Evolutionary conservation across 2,329 filamentous ascomycete genomes (phyloP).

Genomic region (Fusarium clavum): DNA sequence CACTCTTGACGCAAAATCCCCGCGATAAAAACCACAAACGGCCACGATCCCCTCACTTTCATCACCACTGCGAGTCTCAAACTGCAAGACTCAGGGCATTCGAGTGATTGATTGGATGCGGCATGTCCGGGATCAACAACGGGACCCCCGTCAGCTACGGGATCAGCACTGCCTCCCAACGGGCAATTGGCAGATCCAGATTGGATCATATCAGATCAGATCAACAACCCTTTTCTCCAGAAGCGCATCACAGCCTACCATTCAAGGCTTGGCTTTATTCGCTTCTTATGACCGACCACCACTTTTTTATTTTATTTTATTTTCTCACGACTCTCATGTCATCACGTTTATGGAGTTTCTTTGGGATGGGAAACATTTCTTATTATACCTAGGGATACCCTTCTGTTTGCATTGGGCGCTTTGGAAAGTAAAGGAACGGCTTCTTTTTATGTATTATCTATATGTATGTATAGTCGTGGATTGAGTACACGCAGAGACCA

Average conservation of each 20-base stretch:
- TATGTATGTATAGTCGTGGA: conserved; percentile 19
- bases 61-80: conserved; percentile 2
- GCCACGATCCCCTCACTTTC: neutral
- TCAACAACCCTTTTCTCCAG: conserved; percentile 5
- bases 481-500: conserved; percentile 32
- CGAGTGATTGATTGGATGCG: conserved; percentile 40
- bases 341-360: conserved; percentile 28
- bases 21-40: conserved; percentile 7
- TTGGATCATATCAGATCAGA: conserved; percentile 9
- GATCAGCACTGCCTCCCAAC: conserved; percentile 39
- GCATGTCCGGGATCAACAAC: conserved; percentile 38
- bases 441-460: conserved; percentile 1
- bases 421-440: conserved; percentile 14
- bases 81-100: conserved; percentile 13
- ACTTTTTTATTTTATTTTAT: conserved; percentile 7
- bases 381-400: conserved; percentile 38
- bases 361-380: conserved; percentile 12
- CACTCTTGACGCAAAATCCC: conserved; percentile 13
- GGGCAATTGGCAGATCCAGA: conserved; percentile 9
- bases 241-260: conserved; percentile 29
- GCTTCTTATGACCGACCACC: conserved; percentile 18
- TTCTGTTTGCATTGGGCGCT: conserved; percentile 29
- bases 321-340: conserved; percentile 20
- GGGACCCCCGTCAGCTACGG: conserved; percentile 41
- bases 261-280: conserved; percentile 12